These are phyloP conservation scores for Mycena metata DNA, from an alignment of 768 basidiomycete genomes.

Conservation along the genomic window DNA sequence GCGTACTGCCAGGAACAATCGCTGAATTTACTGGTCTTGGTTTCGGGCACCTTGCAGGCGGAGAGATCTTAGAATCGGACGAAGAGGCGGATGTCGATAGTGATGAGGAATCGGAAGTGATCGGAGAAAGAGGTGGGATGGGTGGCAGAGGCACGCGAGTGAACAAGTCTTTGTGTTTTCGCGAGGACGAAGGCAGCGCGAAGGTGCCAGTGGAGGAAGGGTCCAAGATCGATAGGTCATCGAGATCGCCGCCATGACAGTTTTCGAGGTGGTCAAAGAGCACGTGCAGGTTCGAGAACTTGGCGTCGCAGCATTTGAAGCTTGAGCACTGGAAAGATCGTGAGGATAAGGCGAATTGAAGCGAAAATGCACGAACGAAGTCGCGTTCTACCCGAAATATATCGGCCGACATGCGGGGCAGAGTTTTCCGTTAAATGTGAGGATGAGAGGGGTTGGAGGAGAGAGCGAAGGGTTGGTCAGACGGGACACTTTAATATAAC, in stretches of 20 bases:
- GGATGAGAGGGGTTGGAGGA: too few relatives aligned
- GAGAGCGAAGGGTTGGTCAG: too few relatives aligned
- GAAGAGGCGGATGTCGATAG: not conserved
- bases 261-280: constrained; percentile 28
- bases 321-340: constrained; percentile 19
- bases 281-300: constrained; percentile 28
- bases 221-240: not conserved
- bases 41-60: too few relatives aligned
- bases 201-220: constrained; percentile 9
- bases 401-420: too few relatives aligned
- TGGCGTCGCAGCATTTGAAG: constrained; percentile 31
- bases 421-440: too few relatives aligned
- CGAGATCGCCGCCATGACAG: constrained; percentile 16
- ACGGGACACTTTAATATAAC: not conserved
- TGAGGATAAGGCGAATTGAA: not conserved
- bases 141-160: constrained; percentile 15
- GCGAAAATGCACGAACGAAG: constrained; percentile 18
- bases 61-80: not conserved
- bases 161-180: constrained; percentile 13
- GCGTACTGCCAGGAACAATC: too few relatives aligned
- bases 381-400: constrained; percentile 20
- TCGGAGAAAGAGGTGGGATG: constrained; percentile 8
- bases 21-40: too few relatives aligned
- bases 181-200: not conserved
- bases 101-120: not conserved